Evolutionary conservation across 2,329 filamentous ascomycete species (phyloP), one percentile per base, ranked within the genome.

Genomic region (Westerdykella sp.): DNA sequence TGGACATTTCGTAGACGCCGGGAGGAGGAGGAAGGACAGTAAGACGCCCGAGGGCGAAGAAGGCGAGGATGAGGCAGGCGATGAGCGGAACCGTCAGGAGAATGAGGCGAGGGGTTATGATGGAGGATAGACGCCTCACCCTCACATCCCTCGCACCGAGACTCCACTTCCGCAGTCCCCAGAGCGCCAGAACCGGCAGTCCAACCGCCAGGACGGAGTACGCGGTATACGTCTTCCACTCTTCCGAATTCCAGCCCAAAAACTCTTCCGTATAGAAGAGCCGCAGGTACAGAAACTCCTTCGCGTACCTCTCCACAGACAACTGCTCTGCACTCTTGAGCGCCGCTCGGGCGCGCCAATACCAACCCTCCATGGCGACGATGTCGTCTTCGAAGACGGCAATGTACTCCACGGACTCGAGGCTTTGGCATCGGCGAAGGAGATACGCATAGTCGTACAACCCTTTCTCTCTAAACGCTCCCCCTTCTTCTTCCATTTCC

Each of bases 381-480:
- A 69, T 62, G 48, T 75, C 72, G 47, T 75, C 73, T 49, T 75
- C 73, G 4, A 75, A 50, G 32, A 75, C 69, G 5, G 64, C 56
- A 31, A 70, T 62, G 47, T 72, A 72, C 2, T 65, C 62, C 25
- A 28, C 25, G 6, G 70, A 60, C 15, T 60, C 60, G 6, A 59
- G 57, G 22, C 56, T 54, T 18, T 62, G 47, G 51, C 73, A 74
- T 10, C 62, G 60, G 39, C 68, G 62, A 21, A 74, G 49, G 21
- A 74, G 48, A 36, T 69, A 69, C 7, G 53, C 60, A 47, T 73
- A 73, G 48, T 75, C 72, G 43, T 68, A 69, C 5, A 73, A 49
- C 3, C 56, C 66, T 44, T 74, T 74, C 35, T 72, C 65, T 2
- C 58, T 53, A 30, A 60, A 65, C 21, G 56, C 45, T 1, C 59